A percentile compares a stretch with the other conserved stretches of the same genome.
phyloP scores from a whole-genome alignment of 768 basidiomycete genomes.

The Termitomyces sp. region DNA sequence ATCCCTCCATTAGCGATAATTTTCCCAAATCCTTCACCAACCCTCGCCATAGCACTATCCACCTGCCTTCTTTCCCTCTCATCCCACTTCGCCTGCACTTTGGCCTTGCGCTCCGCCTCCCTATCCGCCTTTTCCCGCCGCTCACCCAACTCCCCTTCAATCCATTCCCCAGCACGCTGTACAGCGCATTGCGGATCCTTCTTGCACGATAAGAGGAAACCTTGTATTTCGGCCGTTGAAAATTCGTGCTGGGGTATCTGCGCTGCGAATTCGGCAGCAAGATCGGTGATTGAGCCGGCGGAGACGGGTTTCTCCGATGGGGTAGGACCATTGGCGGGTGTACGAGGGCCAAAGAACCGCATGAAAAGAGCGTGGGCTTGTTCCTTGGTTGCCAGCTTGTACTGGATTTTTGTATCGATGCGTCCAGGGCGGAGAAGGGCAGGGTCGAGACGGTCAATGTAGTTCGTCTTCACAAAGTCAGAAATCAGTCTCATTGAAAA shows the following conservation, averaged over 20 bases:
- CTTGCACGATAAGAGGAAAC: constrained; percentile 46
- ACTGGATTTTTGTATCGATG: constrained; percentile 49
- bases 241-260: constrained; percentile 42
- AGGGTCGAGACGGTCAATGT: constrained; percentile 48
- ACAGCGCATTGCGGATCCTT: constrained; percentile 31
- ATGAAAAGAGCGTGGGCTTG: constrained; percentile 45
- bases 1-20: constrained; percentile 3
- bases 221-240: constrained; percentile 58
- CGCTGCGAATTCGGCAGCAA: constrained; percentile 37
- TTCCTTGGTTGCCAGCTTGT: constrained; percentile 38
- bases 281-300: constrained; percentile 14
- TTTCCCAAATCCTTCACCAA: constrained; percentile 1
- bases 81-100: constrained; percentile 20
- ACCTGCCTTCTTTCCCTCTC: constrained; percentile 19
- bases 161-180: constrained; percentile 33
- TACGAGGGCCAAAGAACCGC: constrained; percentile 36
- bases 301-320: constrained; percentile 5
- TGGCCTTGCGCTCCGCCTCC: constrained; percentile 26
- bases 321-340: background rate
- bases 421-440: constrained; percentile 53
- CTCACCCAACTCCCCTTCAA: constrained; percentile 30
- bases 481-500: background rate
- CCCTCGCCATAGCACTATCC: constrained; percentile 19
- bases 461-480: constrained; percentile 37
- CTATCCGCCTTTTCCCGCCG: constrained; percentile 25